Conservation (phyloP, 2,329 filamentous ascomycete species). For the Dothideomycetidae sp. region DNA sequence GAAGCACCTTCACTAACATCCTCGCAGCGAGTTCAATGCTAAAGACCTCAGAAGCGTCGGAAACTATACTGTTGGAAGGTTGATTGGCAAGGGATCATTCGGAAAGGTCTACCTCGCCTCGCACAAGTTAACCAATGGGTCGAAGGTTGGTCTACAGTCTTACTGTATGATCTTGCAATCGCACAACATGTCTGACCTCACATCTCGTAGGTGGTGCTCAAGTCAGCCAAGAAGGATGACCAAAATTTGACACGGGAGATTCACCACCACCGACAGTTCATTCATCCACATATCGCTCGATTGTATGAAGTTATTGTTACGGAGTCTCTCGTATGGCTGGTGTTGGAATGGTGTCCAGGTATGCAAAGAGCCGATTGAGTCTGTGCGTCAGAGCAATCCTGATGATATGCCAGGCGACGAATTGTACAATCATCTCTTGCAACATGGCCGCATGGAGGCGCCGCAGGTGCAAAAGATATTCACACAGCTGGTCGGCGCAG, state of each 20-base stretch:
- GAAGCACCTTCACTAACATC: constrained; percentile 11
- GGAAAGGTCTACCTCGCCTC: constrained; percentile 93
- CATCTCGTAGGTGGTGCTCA: constrained; percentile 69
- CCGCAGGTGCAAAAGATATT: constrained; percentile 92
- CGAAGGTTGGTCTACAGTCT: constrained; percentile 50
- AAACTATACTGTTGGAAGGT: constrained; percentile 79
- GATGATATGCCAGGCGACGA: constrained; percentile 57
- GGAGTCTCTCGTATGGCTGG: constrained; percentile 87
- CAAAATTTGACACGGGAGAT: constrained; percentile 93
- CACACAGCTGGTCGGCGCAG: constrained; percentile 85
- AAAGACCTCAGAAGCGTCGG: constrained; percentile 84
- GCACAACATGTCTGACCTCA: background rate
- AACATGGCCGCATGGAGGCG: constrained; percentile 68
- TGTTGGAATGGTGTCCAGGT: constrained; percentile 92
- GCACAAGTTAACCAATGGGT: constrained; percentile 96
- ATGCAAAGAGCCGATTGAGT: constrained; percentile 19
- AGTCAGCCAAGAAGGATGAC: constrained; percentile 92
- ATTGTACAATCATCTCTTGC: constrained; percentile 87
- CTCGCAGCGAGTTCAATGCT: constrained; percentile 76
- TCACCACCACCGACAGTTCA: constrained; percentile 93
- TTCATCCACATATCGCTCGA: constrained; percentile 91
- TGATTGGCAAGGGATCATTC: constrained; percentile 96
- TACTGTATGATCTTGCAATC: background rate
- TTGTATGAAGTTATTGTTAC: constrained; percentile 98
- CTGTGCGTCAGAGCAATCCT: constrained; percentile 13